phyloP scores from a whole-genome alignment of 106 monocot species.

The Dendrobium chrysotoxum region DNA sequence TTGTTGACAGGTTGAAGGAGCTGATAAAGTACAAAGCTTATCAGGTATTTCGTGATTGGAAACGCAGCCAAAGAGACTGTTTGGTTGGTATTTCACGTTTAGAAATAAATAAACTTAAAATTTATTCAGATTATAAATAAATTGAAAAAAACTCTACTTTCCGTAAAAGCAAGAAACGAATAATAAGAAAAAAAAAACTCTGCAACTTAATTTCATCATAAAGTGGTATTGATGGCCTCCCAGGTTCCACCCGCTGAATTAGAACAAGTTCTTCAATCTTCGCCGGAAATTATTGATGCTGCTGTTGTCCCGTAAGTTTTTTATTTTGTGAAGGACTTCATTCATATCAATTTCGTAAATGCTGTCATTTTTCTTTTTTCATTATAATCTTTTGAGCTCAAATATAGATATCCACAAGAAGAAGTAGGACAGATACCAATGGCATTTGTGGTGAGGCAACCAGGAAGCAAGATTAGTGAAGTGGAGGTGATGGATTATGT shows the following conservation, averaged over 20 bases:
- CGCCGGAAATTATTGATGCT: constrained; percentile 44
- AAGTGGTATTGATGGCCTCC: background rate
- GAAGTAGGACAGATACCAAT: constrained; percentile 58
- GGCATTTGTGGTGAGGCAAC: constrained; percentile 48
- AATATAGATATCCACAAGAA: constrained; percentile 48
- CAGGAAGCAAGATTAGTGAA: constrained; percentile 40
- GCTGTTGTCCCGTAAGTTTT: constrained; percentile 64
- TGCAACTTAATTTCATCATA: background rate
- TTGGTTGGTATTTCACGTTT: too few relatives aligned
- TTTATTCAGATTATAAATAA: too few relatives aligned
- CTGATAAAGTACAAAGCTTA: constrained; percentile 57
- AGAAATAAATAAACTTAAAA: too few relatives aligned
- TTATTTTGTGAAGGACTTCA: background rate
- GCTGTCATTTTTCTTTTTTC: background rate
- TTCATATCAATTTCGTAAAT: background rate
- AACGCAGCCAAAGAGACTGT: background rate
- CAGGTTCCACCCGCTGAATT: constrained; percentile 70
- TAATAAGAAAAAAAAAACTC: background rate
- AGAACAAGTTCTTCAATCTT: constrained; percentile 36
- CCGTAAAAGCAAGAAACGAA: too few relatives aligned
- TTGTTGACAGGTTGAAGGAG: constrained; percentile 55
- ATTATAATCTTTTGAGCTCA: background rate
- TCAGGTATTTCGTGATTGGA: constrained; percentile 20
- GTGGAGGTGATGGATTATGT: constrained; percentile 41
- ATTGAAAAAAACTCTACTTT: background rate